Conservation (phyloP, 2,329 filamentous ascomycete genomes). For the Xylaria sp. region DNA sequence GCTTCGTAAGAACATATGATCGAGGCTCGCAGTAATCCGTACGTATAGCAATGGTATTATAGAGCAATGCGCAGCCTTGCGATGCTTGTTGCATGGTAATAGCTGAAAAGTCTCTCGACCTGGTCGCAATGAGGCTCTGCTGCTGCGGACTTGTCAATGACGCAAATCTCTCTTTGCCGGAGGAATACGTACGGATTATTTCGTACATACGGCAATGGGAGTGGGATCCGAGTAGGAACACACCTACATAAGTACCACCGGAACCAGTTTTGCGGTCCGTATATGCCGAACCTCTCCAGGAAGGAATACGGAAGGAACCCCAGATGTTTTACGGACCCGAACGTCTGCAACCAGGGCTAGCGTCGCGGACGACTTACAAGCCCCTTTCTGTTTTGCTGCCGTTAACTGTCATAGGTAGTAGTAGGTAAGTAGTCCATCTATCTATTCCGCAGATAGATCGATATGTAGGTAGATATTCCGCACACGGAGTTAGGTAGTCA, state of each 20-base stretch:
- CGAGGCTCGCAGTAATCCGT: no score
- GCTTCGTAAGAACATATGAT: no score
- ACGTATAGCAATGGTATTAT: no score
- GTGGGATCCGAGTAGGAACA: not conserved
- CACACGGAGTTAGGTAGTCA: not conserved
- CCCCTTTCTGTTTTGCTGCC: not conserved
- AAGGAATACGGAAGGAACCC: not conserved
- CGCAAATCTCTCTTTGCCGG: no score
- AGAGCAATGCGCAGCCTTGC: no score
- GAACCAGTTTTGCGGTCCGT: not conserved
- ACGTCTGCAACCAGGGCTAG: not conserved
- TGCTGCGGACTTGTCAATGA: no score
- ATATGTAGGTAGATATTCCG: no score
- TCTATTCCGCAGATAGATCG: no score
- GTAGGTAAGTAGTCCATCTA: no score
- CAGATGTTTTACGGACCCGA: not conserved
- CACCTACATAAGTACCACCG: not conserved
- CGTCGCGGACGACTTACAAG: not conserved
- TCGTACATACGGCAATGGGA: not conserved
- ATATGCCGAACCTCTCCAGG: not conserved
- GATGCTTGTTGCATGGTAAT: no score
- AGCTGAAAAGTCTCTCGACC: no score
- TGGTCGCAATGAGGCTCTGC: no score
- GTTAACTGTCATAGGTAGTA: not conserved
- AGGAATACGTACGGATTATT: not conserved